Base-by-base conservation (phyloP, 2,329 filamentous ascomycete species). In the Ceratocystis colombiana region DNA sequence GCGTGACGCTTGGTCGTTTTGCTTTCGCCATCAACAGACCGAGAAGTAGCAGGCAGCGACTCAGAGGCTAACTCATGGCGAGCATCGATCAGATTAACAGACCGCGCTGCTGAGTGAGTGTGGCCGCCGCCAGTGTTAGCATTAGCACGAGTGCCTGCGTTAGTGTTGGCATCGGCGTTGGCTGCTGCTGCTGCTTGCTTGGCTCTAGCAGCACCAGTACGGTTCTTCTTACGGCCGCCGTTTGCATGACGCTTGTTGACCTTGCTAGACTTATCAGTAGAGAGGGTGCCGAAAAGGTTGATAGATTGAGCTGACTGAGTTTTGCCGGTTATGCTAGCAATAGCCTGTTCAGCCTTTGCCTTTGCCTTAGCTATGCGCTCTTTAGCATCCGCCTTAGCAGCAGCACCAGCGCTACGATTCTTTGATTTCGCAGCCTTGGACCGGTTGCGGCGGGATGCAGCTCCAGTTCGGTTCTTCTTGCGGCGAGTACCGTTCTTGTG, bases 401-500 rank as follows among this genome's bases (percentile, higher is more conserved):
- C 10, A 15, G 37, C 37, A 41, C 37, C 10, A 41, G 37, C 37
- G 37, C 37, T 41, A 4, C 37, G 3, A 15, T 41, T 41, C 37
- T 41, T 41, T 41, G 10, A 12, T 41, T 41, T 41, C 37, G 37
- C 10, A 41, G 3, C 10, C 10, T 41, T 41, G 37, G 37, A 15
- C 37, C 37, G 37, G 37, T 41, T 41, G 37, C 37, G 37, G 37
- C 37, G 37, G 10, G 37, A 41, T 15, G 37, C 37, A 41, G 37
- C 37, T 41, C 37, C 37, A 15, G 37, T 41, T 41, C 37, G 37
- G 28, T 45, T 41, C 41, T 66, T 66, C 17, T 62, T 62, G 59
- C 33, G 55, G 17, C 64, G 64, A n/a, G 12, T 25, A 1, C 25
- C 48, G 48, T 25, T 53, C 8, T 53, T 22, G 8, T 53, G 48